Percentiles rank a stretch among this genome's conserved stretches.
Conservation (phyloP, 768 basidiomycete species). For the Boletus insuetus region DNA sequence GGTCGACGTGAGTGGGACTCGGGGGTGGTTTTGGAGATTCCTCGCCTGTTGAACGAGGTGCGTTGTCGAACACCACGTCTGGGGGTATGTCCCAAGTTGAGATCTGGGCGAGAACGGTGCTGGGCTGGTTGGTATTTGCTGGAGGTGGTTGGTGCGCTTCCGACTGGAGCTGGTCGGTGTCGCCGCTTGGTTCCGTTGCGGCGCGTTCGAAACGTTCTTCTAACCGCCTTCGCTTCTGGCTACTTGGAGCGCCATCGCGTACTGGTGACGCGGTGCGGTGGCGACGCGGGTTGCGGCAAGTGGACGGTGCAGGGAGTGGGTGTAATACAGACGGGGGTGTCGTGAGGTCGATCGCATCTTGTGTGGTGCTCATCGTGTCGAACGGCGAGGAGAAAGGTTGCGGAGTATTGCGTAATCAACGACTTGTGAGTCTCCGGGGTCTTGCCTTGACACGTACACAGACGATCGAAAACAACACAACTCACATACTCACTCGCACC, state of each 20-base stretch:
- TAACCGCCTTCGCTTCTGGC: slow-evolving; percentile 16
- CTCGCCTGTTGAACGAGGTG: neutral
- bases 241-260: neutral
- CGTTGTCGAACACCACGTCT: neutral
- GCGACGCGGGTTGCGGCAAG: neutral
- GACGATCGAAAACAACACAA: no score
- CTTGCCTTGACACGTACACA: neutral
- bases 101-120: slow-evolving; percentile 4
- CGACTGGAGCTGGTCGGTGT: neutral
- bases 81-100: slow-evolving; percentile 24
- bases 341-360: slow-evolving; percentile 10
- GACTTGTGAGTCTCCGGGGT: slow-evolving; percentile 14
- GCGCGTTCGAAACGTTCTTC: neutral
- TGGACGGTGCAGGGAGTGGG: neutral
- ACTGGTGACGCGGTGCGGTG: slow-evolving; percentile 5
- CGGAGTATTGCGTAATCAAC: slow-evolving; percentile 20
- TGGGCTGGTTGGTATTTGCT: neutral
- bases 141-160: neutral
- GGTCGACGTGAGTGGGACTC: neutral
- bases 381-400: slow-evolving; percentile 7
- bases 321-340: neutral
- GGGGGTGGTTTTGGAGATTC: neutral
- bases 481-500: no score
- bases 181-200: neutral
- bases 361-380: slow-evolving; percentile 20